Evolutionary conservation across 257 asterid genomes (phyloP).

Genomic region (Nicotiana paniculata): DNA sequence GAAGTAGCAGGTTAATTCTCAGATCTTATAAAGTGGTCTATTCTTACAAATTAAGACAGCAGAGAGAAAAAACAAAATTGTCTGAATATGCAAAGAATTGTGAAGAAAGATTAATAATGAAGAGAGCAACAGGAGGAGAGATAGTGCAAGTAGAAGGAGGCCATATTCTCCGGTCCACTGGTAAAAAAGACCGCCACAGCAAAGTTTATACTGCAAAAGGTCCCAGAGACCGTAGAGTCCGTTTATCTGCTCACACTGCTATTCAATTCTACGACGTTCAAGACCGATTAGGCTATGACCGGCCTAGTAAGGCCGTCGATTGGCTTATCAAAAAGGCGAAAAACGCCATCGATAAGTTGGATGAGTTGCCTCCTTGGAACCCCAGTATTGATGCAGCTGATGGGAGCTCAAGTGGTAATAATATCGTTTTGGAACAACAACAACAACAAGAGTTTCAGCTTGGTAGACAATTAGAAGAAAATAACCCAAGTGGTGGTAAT

Average conservation of each 20-base stretch:
- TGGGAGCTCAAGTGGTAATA: not conserved
- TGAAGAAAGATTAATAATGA: not conserved
- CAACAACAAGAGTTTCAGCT: not conserved
- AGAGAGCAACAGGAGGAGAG: conserved; percentile 41
- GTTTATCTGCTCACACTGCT: conserved; percentile 95
- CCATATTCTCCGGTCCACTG: conserved; percentile 90
- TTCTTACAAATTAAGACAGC: too few relatives aligned
- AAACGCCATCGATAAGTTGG: conserved; percentile 87
- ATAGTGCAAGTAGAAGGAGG: conserved; percentile 96
- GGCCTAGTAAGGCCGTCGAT: conserved; percentile 97
- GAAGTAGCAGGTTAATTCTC: conserved; percentile 10
- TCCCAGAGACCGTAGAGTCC: conserved; percentile 90
- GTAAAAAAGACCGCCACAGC: conserved; percentile 94
- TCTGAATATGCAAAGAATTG: too few relatives aligned
- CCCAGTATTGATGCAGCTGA: conserved; percentile 31
- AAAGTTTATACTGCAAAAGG: conserved; percentile 98
- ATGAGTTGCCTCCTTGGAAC: conserved; percentile 89
- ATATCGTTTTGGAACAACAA: not conserved
- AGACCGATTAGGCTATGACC: conserved; percentile 95
- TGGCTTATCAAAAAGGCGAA: conserved; percentile 95
- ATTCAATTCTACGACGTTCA: conserved; percentile 96
- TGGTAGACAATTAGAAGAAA: conserved; percentile 10
- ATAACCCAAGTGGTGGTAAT: not conserved
- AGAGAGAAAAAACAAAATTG: too few relatives aligned
- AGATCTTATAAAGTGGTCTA: not conserved